Base-by-base conservation (phyloP, 108 stramenopile species). In the Cyclotella atomus region DNA sequence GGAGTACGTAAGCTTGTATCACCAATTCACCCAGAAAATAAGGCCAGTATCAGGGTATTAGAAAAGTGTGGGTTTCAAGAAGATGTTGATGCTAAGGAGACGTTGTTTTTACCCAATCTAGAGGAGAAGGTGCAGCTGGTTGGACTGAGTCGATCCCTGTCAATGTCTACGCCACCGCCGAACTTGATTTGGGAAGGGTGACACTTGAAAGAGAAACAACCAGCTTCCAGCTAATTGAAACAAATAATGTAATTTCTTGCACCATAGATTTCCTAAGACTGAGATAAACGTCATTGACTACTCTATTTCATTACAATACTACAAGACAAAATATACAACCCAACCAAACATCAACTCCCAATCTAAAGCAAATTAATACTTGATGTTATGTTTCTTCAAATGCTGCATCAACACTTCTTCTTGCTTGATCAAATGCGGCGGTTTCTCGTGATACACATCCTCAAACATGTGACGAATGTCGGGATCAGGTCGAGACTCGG, bases 371-470 rank as follows among this genome's bases (percentile, higher is more conserved):
- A 9, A 12, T 49, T 17, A 49, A n/a, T 49, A 21, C 52, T 64
- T n/a, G 9, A 27, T 64, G 32, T 63, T 43, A 24, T 94, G 86
- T 53, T 84, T 92, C 21, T 76, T 62, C 28, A 98, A 68, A 69
- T 97, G 97, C 46, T 59, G 64, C 28, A 57, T 52, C 23, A 89
- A 85, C 68, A 83, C 87, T 2, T 59, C 68, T 77, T 95, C 89
- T 75, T 99, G 98, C 54, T 85, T 75, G 41, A 83, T 54, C 41
- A 99, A 69, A 68, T 98, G 90, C 8, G 64, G 80, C 16, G 99
- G 97, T 71, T 90, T 88, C 52, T 94, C 92, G 17, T 89, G 44
- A 83, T 98, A 99, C 5, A 99, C 98, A 68, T 99, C 99, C 14
- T 84, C 83, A 68, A 99, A 99, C 65, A 99, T 83, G 14, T 83